Percentiles rank a stretch among this genome's conserved stretches.
These are phyloP conservation scores for Elsinoe ampelina DNA, from an alignment of 2,329 filamentous ascomycete species.

Conservation along the genomic window DNA sequence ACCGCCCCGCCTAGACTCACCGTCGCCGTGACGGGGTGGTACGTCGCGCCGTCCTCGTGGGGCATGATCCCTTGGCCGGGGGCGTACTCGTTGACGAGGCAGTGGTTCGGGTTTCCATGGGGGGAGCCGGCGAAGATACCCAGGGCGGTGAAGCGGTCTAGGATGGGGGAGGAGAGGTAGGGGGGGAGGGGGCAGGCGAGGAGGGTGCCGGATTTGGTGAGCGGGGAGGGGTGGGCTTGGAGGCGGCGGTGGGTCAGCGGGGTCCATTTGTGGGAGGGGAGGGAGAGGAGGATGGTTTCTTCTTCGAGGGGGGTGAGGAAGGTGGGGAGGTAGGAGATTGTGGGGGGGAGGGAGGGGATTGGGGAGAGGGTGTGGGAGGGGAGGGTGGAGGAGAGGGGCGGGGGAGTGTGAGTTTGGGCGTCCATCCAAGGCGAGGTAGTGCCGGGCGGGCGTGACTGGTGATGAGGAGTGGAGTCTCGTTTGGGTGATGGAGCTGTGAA, in stretches of 20 bases:
- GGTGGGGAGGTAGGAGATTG: slow-evolving; percentile 75
- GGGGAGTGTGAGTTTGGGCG: too few species aligned
- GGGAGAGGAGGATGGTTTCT: slow-evolving; percentile 35
- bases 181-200: slow-evolving; percentile 62
- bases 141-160: slow-evolving; percentile 45
- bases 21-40: slow-evolving; percentile 80
- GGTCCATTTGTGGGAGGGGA: slow-evolving; percentile 60
- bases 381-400: not conserved
- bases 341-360: slow-evolving; percentile 49
- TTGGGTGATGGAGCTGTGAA: too few species aligned
- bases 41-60: slow-evolving; percentile 86
- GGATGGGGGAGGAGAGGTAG: slow-evolving; percentile 64
- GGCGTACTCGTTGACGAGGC: slow-evolving; percentile 85
- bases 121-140: slow-evolving; percentile 55
- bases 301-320: slow-evolving; percentile 77
- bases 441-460: too few species aligned
- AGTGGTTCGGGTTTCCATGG: slow-evolving; percentile 74
- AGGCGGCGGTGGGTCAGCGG: slow-evolving; percentile 79
- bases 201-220: slow-evolving; percentile 65
- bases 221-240: slow-evolving; percentile 79
- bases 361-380: not conserved
- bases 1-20: slow-evolving; percentile 72
- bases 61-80: slow-evolving; percentile 92
- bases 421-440: too few species aligned
- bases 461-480: too few species aligned